phyloP scores from a whole-genome alignment of 495 filamentous ascomycete genomes.

The Cercophora scortea region DNA sequence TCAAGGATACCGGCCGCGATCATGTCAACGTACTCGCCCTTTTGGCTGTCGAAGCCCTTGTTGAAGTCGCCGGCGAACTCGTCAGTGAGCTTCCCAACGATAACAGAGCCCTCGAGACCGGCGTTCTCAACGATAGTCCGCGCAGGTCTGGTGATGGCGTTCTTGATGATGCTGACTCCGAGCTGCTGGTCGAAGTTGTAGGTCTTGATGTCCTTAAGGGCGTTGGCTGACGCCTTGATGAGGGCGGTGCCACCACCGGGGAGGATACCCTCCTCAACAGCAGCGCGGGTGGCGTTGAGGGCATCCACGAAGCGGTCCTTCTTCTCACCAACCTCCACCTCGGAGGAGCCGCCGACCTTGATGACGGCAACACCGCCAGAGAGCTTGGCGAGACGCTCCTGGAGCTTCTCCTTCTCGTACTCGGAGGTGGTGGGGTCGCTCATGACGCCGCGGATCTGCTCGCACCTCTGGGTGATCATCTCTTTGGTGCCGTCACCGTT shows the following conservation, averaged over 20 bases:
- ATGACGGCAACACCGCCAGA: slow-evolving; percentile 98
- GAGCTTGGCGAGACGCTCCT: slow-evolving; percentile 98
- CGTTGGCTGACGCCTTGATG: slow-evolving; percentile 91
- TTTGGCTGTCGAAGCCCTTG: slow-evolving; percentile 92
- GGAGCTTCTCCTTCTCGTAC: slow-evolving; percentile 99
- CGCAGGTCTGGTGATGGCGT: slow-evolving; percentile 90
- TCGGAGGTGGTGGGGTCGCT: slow-evolving; percentile 86
- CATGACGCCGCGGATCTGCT: slow-evolving; percentile 98
- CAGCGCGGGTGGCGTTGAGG: slow-evolving; percentile 94
- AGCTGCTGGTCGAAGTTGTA: slow-evolving; percentile 99
- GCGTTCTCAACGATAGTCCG: slow-evolving; percentile 97
- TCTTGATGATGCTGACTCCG: slow-evolving; percentile 94
- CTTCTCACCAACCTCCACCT: slow-evolving; percentile 99
- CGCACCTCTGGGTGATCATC: slow-evolving; percentile 85
- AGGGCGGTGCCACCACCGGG: slow-evolving; percentile 97
- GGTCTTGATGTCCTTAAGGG: slow-evolving; percentile 70
- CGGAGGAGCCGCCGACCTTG: slow-evolving; percentile 94
- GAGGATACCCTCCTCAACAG: slow-evolving; percentile 97
- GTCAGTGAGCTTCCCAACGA: slow-evolving; percentile 96
- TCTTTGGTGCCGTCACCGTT: slow-evolving; percentile 98
- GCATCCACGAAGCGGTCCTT: slow-evolving; percentile 99
- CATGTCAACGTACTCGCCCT: slow-evolving; percentile 98
- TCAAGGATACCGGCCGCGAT: slow-evolving; percentile 94
- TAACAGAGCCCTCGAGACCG: slow-evolving; percentile 87
- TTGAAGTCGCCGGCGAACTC: slow-evolving; percentile 92